phyloP scores from a whole-genome alignment of 768 basidiomycete species.

The Tephrocybe sp. region DNA sequence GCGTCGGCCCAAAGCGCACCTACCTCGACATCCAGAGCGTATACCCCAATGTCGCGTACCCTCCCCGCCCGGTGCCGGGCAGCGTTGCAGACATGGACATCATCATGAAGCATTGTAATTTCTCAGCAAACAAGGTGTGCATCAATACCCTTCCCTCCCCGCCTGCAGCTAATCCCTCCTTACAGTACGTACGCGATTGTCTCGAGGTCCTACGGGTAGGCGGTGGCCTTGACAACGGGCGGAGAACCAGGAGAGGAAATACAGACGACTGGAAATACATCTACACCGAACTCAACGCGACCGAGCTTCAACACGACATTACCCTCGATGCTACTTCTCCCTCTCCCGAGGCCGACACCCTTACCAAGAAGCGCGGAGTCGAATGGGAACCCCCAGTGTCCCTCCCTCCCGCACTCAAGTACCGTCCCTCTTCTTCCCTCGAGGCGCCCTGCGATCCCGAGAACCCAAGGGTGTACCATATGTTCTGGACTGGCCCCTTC shows the following conservation, averaged over 20 bases:
- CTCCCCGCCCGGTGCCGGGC: conserved; percentile 79
- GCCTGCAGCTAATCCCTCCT: conserved; percentile 26
- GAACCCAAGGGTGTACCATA: conserved; percentile 84
- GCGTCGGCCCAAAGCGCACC: conserved; percentile 70
- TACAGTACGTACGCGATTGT: conserved; percentile 92
- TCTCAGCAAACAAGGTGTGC: conserved; percentile 64
- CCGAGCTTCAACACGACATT: conserved; percentile 21
- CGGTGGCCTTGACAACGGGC: conserved; percentile 78
- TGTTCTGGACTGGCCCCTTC: conserved; percentile 98
- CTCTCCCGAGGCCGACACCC: conserved; percentile 37
- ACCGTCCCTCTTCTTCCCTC: conserved; percentile 41
- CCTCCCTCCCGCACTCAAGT: conserved; percentile 47
- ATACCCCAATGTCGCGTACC: conserved; percentile 69
- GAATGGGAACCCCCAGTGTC: conserved; percentile 57
- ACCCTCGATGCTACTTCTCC: conserved; percentile 21
- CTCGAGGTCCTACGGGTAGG: conserved; percentile 87
- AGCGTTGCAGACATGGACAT: conserved; percentile 89
- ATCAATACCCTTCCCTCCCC: conserved; percentile 4
- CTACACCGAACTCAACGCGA: conserved; percentile 44
- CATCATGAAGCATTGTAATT: conserved; percentile 85
- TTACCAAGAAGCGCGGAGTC: conserved; percentile 55
- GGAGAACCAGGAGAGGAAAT: conserved; percentile 69
- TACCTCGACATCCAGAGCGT: conserved; percentile 70
- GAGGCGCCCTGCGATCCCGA: conserved; percentile 64
- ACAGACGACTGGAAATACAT: conserved; percentile 82